Percentiles rank a stretch among this genome's conserved stretches.
Conservation (phyloP, 768 basidiomycete species). For the Termitomyces sp. region DNA sequence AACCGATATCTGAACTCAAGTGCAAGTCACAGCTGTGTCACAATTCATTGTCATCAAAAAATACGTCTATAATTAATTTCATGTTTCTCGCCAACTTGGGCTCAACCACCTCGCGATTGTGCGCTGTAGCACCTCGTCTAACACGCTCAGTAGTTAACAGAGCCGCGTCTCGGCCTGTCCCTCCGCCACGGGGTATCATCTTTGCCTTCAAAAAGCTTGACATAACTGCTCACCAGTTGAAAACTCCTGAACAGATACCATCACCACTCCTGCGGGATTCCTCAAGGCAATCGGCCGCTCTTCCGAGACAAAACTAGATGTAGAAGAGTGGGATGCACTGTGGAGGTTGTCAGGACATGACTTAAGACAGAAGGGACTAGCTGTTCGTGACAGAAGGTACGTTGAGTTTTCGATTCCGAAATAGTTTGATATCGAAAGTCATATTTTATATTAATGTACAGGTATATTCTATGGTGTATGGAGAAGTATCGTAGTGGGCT, state of each 20-base stretch:
- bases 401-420: slow-evolving; percentile 15
- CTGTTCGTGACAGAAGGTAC: slow-evolving; percentile 66
- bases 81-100: slow-evolving; percentile 11
- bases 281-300: slow-evolving; percentile 70
- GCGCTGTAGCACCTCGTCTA: slow-evolving; percentile 18
- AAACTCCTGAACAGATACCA: slow-evolving; percentile 30
- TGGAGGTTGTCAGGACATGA: slow-evolving; percentile 56
- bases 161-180: slow-evolving; percentile 26
- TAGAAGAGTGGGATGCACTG: slow-evolving; percentile 67
- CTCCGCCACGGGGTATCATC: slow-evolving; percentile 26
- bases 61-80: neutral
- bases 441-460: slow-evolving; percentile 19
- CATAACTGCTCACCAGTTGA: slow-evolving; percentile 8
- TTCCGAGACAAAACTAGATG: slow-evolving; percentile 55
- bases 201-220: slow-evolving; percentile 6
- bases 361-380: slow-evolving; percentile 61
- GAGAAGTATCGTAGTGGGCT: slow-evolving; percentile 64
- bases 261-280: slow-evolving; percentile 56
- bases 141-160: slow-evolving; percentile 29
- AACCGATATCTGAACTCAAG: no score
- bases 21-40: neutral
- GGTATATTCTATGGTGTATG: slow-evolving; percentile 84
- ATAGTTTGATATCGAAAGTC: neutral
- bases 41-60: neutral
- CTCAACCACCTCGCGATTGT: slow-evolving; percentile 16